Evolutionary conservation across 2,329 filamentous ascomycete genomes (phyloP), one percentile per base, ranked within the genome.

Genomic region (Zelopaecilomyces penicillatus): DNA sequence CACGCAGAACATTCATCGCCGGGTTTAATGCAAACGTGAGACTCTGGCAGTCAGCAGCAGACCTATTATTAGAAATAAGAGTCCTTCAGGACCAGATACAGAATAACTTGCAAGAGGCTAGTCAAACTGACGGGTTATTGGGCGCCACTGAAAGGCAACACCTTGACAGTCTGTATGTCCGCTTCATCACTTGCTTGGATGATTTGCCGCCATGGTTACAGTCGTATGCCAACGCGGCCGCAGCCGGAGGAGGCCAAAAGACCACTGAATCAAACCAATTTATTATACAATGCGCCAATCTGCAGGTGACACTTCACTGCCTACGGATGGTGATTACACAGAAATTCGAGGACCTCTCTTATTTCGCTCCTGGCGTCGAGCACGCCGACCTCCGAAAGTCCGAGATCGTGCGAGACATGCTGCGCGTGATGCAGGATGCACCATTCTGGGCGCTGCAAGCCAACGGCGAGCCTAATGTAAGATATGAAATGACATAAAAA

Each of bases 11-110:
- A 8, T 60, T 66, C 32, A 65, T 68, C 8, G 52, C 56, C 7
- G 67, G 67, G 0, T 70, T 70, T 54, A 69, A 68, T 43, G 63
- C 65, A 6, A 68, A 67, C n/a, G 41, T 68, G 2, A 57, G 58
- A 0, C 57, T 69, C 0, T 69, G 66, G 66, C 60, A 67, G 32
- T 58, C 62, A 1, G 66, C 66, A 4, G 64, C 65, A 0, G 64
- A 69, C 39, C 49, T 69, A 0, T 42, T 69, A 0, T 46, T 69
- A 0, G 64, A 69, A 42, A 50, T 69, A 30, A 52, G 62, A 3
- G 43, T 65, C 3, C 44, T 65, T 5, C 57, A 59, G 6, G 58
- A 62, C 26, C 52, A 54, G 37, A 49, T 52, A 31, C 53, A 45
- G 11, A 35, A 44, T 7, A 47, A 43, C 2, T 42, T 50, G 1